These are phyloP conservation scores for Arthrobotrys entomopaga DNA, from an alignment of 2,329 filamentous ascomycete genomes.

Conservation along the genomic window DNA sequence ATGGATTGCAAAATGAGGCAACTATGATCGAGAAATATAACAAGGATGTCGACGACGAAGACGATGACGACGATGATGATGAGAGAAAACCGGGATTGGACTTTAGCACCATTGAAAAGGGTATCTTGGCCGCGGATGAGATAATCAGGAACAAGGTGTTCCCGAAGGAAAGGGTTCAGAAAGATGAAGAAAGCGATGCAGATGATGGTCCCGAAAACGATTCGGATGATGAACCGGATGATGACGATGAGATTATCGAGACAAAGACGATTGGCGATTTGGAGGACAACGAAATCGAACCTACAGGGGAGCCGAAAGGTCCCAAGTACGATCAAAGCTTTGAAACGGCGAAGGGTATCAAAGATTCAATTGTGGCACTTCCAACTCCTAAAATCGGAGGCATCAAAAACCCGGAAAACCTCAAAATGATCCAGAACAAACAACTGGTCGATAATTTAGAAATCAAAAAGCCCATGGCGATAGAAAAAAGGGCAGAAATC, in stretches of 20 bases:
- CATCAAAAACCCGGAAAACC: constrained; percentile 4
- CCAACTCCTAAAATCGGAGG: neutral
- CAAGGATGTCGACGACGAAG: neutral
- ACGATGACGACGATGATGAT: neutral
- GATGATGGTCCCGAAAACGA: too few relatives aligned
- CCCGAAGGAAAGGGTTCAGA: neutral
- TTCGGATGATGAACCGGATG: too few relatives aligned
- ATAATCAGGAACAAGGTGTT: neutral
- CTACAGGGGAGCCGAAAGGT: neutral
- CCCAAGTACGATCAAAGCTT: neutral
- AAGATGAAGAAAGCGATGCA: neutral
- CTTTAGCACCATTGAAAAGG: neutral
- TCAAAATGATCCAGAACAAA: neutral
- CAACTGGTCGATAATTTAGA: neutral
- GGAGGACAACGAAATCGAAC: too few relatives aligned
- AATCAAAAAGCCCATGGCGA: neutral
- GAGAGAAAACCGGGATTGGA: neutral
- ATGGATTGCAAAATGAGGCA: neutral
- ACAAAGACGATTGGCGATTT: too few relatives aligned
- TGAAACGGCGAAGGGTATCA: neutral
- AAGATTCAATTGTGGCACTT: neutral
- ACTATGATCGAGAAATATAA: neutral
- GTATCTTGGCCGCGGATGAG: neutral
- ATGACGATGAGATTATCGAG: too few relatives aligned
- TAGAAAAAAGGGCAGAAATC: neutral